A percentile compares a stretch with the other conserved stretches of the same genome.
Evolutionary conservation across 495 filamentous ascomycete genomes (phyloP).

Genomic region (Recurvomyces mirabilis): DNA sequence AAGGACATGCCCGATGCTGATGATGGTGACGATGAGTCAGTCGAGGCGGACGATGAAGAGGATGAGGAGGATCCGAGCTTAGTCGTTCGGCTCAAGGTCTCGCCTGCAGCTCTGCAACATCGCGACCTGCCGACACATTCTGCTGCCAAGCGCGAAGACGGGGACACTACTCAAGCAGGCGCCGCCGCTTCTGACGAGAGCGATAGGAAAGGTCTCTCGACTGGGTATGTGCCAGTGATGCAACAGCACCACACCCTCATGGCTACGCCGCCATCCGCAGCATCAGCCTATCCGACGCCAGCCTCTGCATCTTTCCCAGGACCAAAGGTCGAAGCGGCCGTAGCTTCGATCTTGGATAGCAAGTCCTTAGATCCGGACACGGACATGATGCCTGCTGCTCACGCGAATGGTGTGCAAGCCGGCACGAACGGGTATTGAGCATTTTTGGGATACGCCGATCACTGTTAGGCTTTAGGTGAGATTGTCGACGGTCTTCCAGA

Average conservation of each 20-base stretch:
- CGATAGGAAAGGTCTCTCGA: not conserved
- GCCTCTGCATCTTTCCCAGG: conserved; percentile 7
- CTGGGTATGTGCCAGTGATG: not conserved
- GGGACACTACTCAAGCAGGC: no score
- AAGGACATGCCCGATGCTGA: conserved; percentile 25
- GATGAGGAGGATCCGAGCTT: conserved; percentile 22
- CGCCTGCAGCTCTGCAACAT: conserved; percentile 2
- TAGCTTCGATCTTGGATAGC: not conserved
- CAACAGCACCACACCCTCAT: not conserved
- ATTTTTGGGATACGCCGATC: no score
- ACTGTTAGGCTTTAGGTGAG: no score
- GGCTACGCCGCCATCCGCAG: conserved; percentile 2
- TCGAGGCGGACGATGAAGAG: conserved; percentile 7
- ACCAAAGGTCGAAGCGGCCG: not conserved
- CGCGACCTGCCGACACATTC: not conserved
- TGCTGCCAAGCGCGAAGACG: no score
- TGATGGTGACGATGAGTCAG: conserved; percentile 18
- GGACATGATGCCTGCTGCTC: no score
- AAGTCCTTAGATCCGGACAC: no score
- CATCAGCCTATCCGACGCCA: conserved; percentile 11
- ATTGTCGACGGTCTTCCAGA: no score
- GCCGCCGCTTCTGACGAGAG: no score
- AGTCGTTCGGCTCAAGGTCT: conserved; percentile 25
- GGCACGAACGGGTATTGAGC: no score
- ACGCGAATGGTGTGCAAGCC: no score